Base-by-base conservation (phyloP, 164 flowering plant species). In the Vitis labrusca region DNA sequence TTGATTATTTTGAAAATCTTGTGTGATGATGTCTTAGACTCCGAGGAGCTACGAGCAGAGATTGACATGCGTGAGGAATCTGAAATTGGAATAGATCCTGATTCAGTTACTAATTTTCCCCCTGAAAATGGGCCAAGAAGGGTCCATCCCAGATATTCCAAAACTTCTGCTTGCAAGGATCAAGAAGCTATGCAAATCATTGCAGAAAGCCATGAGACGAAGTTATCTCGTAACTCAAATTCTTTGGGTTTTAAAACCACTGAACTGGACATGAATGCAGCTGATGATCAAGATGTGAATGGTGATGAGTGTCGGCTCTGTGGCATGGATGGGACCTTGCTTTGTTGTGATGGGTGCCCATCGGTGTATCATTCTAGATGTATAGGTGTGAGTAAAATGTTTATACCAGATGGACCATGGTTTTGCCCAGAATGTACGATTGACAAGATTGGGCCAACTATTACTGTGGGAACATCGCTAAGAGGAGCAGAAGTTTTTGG, bases 281-380 rank as follows among this genome's bases (percentile, higher is more conserved):
- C 75, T 64, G 77, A 73, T 79, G 94, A 73, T 71, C 71, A 74
- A 66, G 97, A 93, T 82, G 81, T 79, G 55, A 93, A 93, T 68
- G 77, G 91, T 50, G 99, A 96, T 77, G 99, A 96, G 68, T 96
- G 99, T 67, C 85, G 91, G 51, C 87, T 96, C 56, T 96, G 99
- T 78, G 97, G 97, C 64, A 93, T 96, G 99, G 98, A 92, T 75
- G 99, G 99, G 70, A 92, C 84, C 13, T 77, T 96, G 80, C 82
- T 96, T 63, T 93, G 98, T 61, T 96, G 99, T 84, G 99, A 96
- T 85, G 99, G 98, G 10, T 96, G 99, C 71, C 99, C 99, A 54
- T 89, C 87, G 44, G 97, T 89, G 17, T 96, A 96, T 73, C 99
- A 96, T 71, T 80, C 97, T 2, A 89, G 99, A 81, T 96, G 99